A percentile compares a stretch with the other conserved stretches of the same genome.
Conservation (phyloP, 331 rosid species). For the Arachis monticola region DNA sequence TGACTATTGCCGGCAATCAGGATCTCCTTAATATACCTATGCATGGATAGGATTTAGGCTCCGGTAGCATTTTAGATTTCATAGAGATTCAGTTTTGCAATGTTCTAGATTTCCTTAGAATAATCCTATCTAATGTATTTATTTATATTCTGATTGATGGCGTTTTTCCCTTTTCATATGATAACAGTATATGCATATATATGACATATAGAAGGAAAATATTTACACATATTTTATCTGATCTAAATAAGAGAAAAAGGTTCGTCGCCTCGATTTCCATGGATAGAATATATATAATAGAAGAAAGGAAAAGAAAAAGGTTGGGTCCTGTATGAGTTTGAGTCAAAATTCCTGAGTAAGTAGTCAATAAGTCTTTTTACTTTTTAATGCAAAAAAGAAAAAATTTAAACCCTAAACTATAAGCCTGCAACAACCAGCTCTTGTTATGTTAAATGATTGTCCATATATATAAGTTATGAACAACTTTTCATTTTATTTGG, state of each 20-base stretch:
- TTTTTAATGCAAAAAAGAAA: no score
- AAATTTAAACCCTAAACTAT: no score
- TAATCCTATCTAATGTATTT: slow-evolving; percentile 11
- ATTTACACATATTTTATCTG: not conserved
- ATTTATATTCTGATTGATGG: not conserved
- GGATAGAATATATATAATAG: not conserved
- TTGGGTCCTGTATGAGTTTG: not conserved
- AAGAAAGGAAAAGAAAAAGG: not conserved
- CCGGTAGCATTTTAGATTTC: slow-evolving; percentile 49
- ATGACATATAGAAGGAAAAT: not conserved
- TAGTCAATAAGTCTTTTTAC: not conserved
- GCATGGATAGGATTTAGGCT: slow-evolving; percentile 45
- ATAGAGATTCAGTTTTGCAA: slow-evolving; percentile 33
- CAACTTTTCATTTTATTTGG: no score
- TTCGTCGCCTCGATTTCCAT: not conserved
- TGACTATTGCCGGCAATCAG: slow-evolving; percentile 50
- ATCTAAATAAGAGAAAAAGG: not conserved
- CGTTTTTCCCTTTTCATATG: not conserved
- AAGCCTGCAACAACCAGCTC: slow-evolving; percentile 26
- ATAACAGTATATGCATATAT: not conserved
- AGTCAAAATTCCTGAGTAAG: not conserved
- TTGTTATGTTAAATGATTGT: not conserved
- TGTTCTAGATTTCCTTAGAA: slow-evolving; percentile 42
- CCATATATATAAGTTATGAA: no score
- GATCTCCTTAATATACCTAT: slow-evolving; percentile 32